phyloP scores from a whole-genome alignment of 2,329 filamentous ascomycete species.

The Aspergillus unguis region DNA sequence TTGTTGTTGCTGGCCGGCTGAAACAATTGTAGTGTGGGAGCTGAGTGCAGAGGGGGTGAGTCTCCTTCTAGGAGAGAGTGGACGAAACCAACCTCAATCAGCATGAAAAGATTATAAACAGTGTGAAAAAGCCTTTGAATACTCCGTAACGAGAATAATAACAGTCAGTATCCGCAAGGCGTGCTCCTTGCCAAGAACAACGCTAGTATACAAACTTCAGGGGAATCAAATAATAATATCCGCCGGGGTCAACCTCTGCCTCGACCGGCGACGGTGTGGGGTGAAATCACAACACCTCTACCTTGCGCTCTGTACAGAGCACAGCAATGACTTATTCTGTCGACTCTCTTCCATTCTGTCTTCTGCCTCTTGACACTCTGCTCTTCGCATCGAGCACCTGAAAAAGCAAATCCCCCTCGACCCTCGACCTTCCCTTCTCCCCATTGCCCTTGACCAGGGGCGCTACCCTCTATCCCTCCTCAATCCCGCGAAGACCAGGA shows the following conservation, averaged over 20 bases:
- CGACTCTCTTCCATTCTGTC: not conserved
- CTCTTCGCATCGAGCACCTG: not conserved
- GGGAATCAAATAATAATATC: conserved; percentile 4
- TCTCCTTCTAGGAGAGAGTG: too few species aligned
- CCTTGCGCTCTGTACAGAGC: not conserved
- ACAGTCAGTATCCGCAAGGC: not conserved
- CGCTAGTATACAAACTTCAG: conserved; percentile 12
- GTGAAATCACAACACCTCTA: conserved; percentile 3
- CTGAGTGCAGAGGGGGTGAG: too few species aligned
- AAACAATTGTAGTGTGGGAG: too few species aligned
- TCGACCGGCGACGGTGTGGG: conserved; percentile 7
- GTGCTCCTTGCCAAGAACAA: conserved; percentile 3
- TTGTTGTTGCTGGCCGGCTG: too few species aligned
- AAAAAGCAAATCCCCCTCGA: not conserved
- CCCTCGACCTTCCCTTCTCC: not conserved
- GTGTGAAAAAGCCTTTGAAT: not conserved
- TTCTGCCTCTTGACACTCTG: not conserved
- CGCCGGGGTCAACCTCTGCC: not conserved
- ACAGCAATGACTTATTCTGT: not conserved
- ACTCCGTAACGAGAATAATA: not conserved
- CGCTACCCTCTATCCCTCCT: not conserved
- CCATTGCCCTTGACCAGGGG: conserved; percentile 9
- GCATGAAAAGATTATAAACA: too few species aligned
- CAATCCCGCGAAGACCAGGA: not conserved
- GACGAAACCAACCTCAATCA: too few species aligned